These are phyloP conservation scores for Penicillium paneum DNA, from an alignment of 2,329 filamentous ascomycete species.

Conservation along the genomic window DNA sequence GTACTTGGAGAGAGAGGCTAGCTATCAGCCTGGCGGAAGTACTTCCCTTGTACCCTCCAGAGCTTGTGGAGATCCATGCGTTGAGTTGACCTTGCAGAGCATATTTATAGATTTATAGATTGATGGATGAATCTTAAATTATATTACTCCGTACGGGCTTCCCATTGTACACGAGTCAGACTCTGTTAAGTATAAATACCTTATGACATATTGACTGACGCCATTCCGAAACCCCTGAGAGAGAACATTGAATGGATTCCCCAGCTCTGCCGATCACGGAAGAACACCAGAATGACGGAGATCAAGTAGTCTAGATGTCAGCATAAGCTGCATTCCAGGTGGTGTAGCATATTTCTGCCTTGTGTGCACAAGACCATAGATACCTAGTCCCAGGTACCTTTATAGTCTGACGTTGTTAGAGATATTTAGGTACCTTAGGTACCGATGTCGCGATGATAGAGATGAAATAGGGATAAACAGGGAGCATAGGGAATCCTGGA, in stretches of 20 bases:
- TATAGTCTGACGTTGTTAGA: not conserved
- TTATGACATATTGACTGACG: not conserved
- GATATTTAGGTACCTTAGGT: not conserved
- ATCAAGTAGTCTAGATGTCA: not conserved
- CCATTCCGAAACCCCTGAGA: slow-evolving; percentile 7
- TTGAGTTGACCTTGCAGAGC: slow-evolving; percentile 3
- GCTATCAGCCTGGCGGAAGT: not conserved
- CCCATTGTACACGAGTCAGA: not conserved
- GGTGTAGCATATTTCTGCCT: not conserved
- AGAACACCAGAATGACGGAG: not conserved
- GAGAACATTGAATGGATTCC: not conserved
- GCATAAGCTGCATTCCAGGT: not conserved
- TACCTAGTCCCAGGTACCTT: not conserved
- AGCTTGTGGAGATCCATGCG: slow-evolving; percentile 8
- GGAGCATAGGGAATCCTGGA: not conserved
- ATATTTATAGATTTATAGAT: slow-evolving; percentile 12
- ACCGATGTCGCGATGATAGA: too few species aligned
- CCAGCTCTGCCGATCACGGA: slow-evolving; percentile 5
- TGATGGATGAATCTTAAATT: slow-evolving; percentile 6
- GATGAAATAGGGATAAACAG: not conserved
- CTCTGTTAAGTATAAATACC: not conserved
- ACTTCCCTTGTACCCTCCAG: not conserved
- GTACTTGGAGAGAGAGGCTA: not conserved
- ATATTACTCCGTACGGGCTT: not conserved
- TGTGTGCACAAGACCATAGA: not conserved